A percentile compares a stretch with the other conserved stretches of the same genome.
phyloP scores from a whole-genome alignment of 306 rosid species.

The Lathyrus oleraceus region DNA sequence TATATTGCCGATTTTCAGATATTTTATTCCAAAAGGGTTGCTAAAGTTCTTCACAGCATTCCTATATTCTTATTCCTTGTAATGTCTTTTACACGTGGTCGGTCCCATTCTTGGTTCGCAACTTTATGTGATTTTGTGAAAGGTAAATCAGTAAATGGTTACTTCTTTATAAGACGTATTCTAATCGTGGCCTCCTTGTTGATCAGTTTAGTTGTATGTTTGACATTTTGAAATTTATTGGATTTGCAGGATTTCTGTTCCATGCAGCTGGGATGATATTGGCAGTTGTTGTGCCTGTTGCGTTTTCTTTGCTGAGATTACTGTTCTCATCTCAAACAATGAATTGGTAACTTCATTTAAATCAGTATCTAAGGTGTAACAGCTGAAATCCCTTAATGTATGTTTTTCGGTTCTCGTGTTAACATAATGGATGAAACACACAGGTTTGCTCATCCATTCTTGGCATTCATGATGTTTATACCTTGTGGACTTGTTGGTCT shows the following conservation, averaged over 20 bases:
- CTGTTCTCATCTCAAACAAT: conserved; percentile 64
- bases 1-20: conserved; percentile 54
- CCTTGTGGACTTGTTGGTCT: conserved; percentile 84
- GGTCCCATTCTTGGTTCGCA: conserved; percentile 54
- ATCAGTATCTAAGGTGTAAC: conserved; percentile 28
- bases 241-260: conserved; percentile 63
- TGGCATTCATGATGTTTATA: conserved; percentile 91
- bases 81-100: conserved; percentile 47
- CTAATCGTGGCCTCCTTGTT: not conserved
- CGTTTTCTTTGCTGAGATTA: conserved; percentile 68
- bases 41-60: conserved; percentile 73
- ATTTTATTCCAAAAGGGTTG: conserved; percentile 78
- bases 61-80: conserved; percentile 70
- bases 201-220: conserved; percentile 10
- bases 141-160: conserved; percentile 65
- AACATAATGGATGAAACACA: conserved; percentile 43
- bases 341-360: conserved; percentile 73
- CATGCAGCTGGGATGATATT: conserved; percentile 66
- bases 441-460: conserved; percentile 90
- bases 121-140: conserved; percentile 64
- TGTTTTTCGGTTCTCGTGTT: conserved; percentile 34
- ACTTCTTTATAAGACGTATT: conserved; percentile 25
- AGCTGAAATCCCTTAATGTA: conserved; percentile 10
- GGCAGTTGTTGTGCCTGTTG: conserved; percentile 68
- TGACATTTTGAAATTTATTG: conserved; percentile 35